Evolutionary conservation across 2,329 filamentous ascomycete species (phyloP).

Genomic region (Colletotrichum caudatum): DNA sequence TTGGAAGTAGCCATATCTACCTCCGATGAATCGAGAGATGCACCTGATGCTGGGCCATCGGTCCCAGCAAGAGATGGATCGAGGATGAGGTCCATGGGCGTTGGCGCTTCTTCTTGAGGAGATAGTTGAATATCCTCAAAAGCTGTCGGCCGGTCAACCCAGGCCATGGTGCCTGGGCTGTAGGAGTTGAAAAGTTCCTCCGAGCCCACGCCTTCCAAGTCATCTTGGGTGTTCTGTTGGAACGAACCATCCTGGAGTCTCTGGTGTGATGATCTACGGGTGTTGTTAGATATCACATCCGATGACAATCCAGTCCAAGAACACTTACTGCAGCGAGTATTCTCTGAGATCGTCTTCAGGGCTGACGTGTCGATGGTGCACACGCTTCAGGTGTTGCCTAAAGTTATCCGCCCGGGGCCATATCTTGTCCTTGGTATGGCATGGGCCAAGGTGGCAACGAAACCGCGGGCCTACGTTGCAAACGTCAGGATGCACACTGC

Average conservation of each 20-base stretch:
- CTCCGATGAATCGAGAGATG: background rate
- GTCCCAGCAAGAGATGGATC: conserved; percentile 21
- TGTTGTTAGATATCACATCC: background rate
- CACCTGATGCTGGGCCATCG: background rate
- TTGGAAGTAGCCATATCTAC: background rate
- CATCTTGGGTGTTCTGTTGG: conserved; percentile 15
- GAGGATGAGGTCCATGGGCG: conserved; percentile 28
- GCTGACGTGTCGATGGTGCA: conserved; percentile 64
- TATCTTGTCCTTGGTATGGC: conserved; percentile 71
- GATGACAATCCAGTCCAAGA: background rate
- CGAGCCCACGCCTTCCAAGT: conserved; percentile 36
- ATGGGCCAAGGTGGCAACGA: conserved; percentile 69
- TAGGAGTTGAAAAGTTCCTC: conserved; percentile 25
- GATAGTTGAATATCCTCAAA: conserved; percentile 26
- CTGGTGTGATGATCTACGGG: background rate
- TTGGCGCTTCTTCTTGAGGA: conserved; percentile 29
- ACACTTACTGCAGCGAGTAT: conserved; percentile 50
- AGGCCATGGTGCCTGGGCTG: background rate
- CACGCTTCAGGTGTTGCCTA: conserved; percentile 78
- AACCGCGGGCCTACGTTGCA: conserved; percentile 64
- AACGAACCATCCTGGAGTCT: conserved; percentile 5
- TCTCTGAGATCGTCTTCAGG: conserved; percentile 54
- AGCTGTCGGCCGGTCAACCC: conserved; percentile 3
- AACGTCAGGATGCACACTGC: conserved; percentile 72
- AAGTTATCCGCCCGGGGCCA: conserved; percentile 93